Evolutionary conservation across 306 rosid genomes (phyloP).

Genomic region (Acmispon strigosus): DNA sequence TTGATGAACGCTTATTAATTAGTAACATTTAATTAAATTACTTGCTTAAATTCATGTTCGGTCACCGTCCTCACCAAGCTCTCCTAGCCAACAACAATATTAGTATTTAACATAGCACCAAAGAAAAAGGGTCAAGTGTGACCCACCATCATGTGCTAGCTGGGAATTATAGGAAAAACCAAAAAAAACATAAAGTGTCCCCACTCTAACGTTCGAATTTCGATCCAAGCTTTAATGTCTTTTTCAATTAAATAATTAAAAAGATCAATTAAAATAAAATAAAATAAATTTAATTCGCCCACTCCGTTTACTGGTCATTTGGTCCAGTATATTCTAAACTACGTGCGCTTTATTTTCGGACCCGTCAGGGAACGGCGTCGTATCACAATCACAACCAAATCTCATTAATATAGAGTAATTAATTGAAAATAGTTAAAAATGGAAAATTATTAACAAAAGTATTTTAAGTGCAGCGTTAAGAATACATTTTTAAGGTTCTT

Average conservation of each 20-base stretch:
- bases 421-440: no score
- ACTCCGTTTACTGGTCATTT: background rate
- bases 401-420: no score
- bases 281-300: background rate
- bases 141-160: slow-evolving; percentile 37
- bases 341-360: slow-evolving; percentile 22
- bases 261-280: background rate
- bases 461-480: background rate
- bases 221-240: background rate
- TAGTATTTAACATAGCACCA: background rate
- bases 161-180: background rate
- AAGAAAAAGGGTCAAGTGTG: background rate
- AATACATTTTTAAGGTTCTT: no score
- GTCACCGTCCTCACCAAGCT: slow-evolving; percentile 11
- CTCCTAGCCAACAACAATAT: background rate
- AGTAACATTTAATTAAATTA: no score
- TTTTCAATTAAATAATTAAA: background rate
- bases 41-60: background rate
- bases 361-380: background rate
- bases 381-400: no score
- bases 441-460: no score
- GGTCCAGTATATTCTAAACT: background rate
- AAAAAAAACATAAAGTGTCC: slow-evolving; percentile 24
- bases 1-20: no score
- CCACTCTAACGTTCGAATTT: slow-evolving; percentile 44